These are phyloP conservation scores for Citrus mangshanensis DNA, from an alignment of 345 rosid species.

Conservation along the genomic window DNA sequence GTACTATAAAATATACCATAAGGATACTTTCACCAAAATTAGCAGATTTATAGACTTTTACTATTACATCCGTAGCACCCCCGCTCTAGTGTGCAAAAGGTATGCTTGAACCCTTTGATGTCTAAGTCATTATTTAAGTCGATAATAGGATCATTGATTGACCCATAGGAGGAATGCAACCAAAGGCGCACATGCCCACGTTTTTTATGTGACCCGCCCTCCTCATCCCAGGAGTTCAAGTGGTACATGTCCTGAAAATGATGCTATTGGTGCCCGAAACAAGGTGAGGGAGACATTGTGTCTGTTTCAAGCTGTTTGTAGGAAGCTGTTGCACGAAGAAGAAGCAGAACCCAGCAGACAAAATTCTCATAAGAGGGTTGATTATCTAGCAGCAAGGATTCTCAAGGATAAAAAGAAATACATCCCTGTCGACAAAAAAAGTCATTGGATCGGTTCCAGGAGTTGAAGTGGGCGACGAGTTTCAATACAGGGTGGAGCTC, in stretches of 20 bases:
- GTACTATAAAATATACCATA: no score
- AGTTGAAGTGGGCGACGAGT: constrained; percentile 77
- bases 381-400: constrained; percentile 52
- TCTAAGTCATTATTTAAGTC: no score
- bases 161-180: no score
- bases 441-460: constrained; percentile 80
- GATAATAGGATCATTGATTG: no score
- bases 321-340: constrained; percentile 70
- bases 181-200: no score
- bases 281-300: constrained; percentile 80
- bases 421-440: constrained; percentile 34
- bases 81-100: no score
- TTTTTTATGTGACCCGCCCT: constrained; percentile 40
- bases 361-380: constrained; percentile 43
- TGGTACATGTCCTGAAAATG: constrained; percentile 18
- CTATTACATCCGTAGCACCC: no score
- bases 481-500: constrained; percentile 74
- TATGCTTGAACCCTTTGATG: no score
- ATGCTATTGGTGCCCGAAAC: constrained; percentile 37
- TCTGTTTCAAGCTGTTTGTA: constrained; percentile 58
- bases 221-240: constrained; percentile 35
- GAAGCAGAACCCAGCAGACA: constrained; percentile 47
- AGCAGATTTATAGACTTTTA: no score
- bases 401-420: constrained; percentile 49
- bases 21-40: not conserved